Evolutionary conservation across 164 flowering plant species (phyloP).

Genomic region (Tinospora cordifolia): DNA sequence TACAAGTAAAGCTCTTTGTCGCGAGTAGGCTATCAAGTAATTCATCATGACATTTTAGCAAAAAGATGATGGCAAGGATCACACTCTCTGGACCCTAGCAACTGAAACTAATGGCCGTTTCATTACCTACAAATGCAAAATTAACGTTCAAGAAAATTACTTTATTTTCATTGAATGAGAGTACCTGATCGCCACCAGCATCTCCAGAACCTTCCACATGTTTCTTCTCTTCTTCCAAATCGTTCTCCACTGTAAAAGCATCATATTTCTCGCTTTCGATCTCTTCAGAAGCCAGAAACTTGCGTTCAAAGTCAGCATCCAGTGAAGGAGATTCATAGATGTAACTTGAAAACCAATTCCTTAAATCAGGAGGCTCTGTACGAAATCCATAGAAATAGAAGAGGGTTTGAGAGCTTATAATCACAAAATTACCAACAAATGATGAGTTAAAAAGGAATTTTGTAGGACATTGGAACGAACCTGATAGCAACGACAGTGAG

Average conservation of each 20-base stretch:
- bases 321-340: slow-evolving; percentile 38
- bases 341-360: slow-evolving; percentile 57
- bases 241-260: neutral
- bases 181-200: neutral
- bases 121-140: neutral
- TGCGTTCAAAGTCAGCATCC: slow-evolving; percentile 16
- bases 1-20: neutral
- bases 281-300: slow-evolving; percentile 4
- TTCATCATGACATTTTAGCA: neutral
- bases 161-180: neutral
- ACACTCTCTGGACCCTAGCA: neutral
- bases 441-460: neutral
- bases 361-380: slow-evolving; percentile 55
- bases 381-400: slow-evolving; percentile 1
- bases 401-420: neutral
- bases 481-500: slow-evolving; percentile 7
- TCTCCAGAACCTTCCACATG: neutral
- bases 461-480: neutral
- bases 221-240: neutral
- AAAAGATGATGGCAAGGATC: neutral
- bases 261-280: slow-evolving; percentile 3
- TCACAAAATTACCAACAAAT: neutral
- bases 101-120: neutral
- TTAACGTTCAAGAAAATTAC: neutral
- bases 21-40: neutral